A percentile compares a stretch with the other conserved stretches of the same genome.
Evolutionary conservation across 208 protist species (phyloP).

Genomic region (Trypanosoma melophagium): DNA sequence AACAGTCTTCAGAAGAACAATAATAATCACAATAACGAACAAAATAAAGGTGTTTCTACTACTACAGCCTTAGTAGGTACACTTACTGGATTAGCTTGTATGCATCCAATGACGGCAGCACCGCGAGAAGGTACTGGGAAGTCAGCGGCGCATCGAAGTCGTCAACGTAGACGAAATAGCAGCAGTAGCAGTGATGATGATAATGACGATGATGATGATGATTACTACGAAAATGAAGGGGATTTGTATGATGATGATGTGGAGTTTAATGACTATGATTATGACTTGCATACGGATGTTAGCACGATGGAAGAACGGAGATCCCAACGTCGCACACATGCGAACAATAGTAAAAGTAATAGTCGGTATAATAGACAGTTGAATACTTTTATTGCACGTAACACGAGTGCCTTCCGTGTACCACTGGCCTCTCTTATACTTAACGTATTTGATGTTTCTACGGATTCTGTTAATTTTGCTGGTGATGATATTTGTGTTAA

Average conservation of each 20-base stretch:
- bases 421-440: conserved; percentile 31
- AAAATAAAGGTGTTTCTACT: background rate
- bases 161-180: conserved; percentile 11
- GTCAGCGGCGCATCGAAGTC: background rate
- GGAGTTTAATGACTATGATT: background rate
- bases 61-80: conserved; percentile 17
- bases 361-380: background rate
- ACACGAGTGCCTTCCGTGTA: conserved; percentile 24
- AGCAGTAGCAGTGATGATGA: background rate
- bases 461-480: conserved; percentile 6
- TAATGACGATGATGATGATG: conserved; percentile 14
- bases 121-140: background rate
- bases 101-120: conserved; percentile 24
- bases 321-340: background rate
- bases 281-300: background rate
- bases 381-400: conserved; percentile 9
- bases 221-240: background rate
- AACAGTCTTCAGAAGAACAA: background rate
- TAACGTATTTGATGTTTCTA: conserved; percentile 28
- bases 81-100: conserved; percentile 30
- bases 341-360: too few relatives aligned
- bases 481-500: background rate
- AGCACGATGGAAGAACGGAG: background rate
- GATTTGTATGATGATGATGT: conserved; percentile 19
- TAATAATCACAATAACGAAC: background rate